Conservation (phyloP, 306 rosid species). For the Citrullus colocynthis region DNA sequence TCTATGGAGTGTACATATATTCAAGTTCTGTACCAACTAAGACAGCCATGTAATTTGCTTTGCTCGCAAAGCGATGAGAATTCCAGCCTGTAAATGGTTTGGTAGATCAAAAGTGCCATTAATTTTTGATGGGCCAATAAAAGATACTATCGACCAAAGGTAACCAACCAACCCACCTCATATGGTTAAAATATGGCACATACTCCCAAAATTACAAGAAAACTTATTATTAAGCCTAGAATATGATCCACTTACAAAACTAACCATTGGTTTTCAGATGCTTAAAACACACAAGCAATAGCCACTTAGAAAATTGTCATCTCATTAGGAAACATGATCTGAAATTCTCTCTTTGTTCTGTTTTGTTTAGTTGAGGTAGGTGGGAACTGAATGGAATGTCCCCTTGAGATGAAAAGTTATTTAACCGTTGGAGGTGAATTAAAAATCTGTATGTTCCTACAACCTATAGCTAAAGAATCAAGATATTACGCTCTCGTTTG, state of each 20-base stretch:
- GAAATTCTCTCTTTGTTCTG: background rate
- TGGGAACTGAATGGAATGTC: background rate
- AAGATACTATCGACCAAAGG: background rate
- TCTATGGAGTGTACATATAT: background rate
- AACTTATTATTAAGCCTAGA: background rate
- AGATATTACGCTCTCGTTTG: no score
- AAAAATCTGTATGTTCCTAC: no score
- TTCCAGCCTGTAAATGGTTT: constrained; percentile 9
- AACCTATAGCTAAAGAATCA: no score
- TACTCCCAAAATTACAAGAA: background rate
- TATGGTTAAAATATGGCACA: background rate
- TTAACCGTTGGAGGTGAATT: background rate
- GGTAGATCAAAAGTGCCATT: constrained; percentile 1
- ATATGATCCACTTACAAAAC: background rate
- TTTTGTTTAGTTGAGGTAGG: background rate
- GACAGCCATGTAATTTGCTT: background rate
- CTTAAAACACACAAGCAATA: background rate
- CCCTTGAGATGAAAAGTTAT: background rate
- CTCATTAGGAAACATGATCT: background rate
- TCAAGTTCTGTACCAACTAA: background rate
- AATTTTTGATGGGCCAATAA: constrained; percentile 7
- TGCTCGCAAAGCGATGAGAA: background rate
- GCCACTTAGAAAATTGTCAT: background rate
- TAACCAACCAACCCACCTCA: constrained; percentile 6
- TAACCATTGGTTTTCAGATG: background rate